These are phyloP conservation scores for Suillus occidentalis DNA, from an alignment of 768 basidiomycete species.

Conservation along the genomic window DNA sequence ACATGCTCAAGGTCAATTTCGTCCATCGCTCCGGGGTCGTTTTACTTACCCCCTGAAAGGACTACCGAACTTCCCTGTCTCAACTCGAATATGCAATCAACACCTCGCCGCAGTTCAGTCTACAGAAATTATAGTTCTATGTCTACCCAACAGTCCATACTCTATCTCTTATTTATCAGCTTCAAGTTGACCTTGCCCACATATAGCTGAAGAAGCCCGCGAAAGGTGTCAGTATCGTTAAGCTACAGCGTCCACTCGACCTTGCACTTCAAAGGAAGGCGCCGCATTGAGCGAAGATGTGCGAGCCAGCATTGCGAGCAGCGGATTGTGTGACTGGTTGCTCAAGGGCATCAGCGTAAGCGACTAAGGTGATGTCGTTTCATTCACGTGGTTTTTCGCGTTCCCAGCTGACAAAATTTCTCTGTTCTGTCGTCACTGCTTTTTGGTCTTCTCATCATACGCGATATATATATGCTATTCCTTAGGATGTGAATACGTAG, in stretches of 20 bases:
- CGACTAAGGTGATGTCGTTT: slow-evolving; percentile 46
- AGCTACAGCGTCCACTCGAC: slow-evolving; percentile 92
- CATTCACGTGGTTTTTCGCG: no score
- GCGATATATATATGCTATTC: neutral
- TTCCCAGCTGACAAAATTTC: neutral
- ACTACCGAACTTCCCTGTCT: slow-evolving; percentile 91
- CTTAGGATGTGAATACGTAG: neutral
- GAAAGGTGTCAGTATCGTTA: slow-evolving; percentile 79
- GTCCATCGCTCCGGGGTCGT: neutral
- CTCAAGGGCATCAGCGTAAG: slow-evolving; percentile 86
- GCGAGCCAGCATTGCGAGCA: slow-evolving; percentile 73
- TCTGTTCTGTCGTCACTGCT: neutral
- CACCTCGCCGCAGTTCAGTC: slow-evolving; percentile 80
- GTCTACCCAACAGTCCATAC: slow-evolving; percentile 95
- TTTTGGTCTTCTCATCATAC: neutral
- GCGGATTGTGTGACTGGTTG: slow-evolving; percentile 89
- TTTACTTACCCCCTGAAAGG: slow-evolving; percentile 27
- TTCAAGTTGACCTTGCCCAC: slow-evolving; percentile 85
- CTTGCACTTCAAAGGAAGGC: slow-evolving; percentile 78
- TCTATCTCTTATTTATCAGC: slow-evolving; percentile 84
- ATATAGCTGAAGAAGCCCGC: slow-evolving; percentile 84
- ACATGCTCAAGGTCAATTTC: slow-evolving; percentile 79
- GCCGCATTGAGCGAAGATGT: slow-evolving; percentile 85
- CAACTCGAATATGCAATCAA: slow-evolving; percentile 95
- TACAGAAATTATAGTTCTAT: slow-evolving; percentile 98